Evolutionary conservation across 2,329 filamentous ascomycete genomes (phyloP), one percentile per base, ranked within the genome.

Genomic region (Colletotrichum truncatum): DNA sequence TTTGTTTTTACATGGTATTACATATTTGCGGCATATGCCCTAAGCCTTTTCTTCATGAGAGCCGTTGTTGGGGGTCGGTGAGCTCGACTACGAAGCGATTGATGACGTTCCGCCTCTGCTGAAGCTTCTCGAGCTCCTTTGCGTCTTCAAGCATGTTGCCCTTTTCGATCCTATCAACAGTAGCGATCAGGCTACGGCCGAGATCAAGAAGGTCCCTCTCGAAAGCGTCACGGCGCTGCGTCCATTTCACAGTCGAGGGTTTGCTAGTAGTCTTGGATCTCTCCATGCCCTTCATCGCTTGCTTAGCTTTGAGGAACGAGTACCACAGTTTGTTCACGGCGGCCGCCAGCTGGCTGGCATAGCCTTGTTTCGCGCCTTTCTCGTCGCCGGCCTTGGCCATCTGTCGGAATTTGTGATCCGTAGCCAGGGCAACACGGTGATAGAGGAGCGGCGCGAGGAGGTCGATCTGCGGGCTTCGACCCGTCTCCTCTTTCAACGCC

Each of bases 371-470:
- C 41, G 80, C 80, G 7, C 64, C 73, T 18, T 69, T 67, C n/a
- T 70, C 57, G n/a, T 76, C 66, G 32, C 77, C 76, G 2, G 69
- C 62, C n/a, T 73, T 69, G 11, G 75, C 73, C 53, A 71, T 70
- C 14, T 68, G 49, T 23, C 77, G 76, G 66, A 83, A 76, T 30
- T 78, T 73, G 21, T 75, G 78, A 73, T 82, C 80, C 72, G 75
- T 84, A 49, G 78, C 79, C 45, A 88, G 77, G 4, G 87, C 84
- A 12, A 87, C 76, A 34, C 84, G 81, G 26, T 92, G 80, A 74
- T 89, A 92, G 6, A 82, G 73, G 38, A 82, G 80, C 64, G 91
- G 75, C 16, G 82, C 75, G 38, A 77, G 73, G 5, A 85, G 69
- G 68, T 91, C 88, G 2, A 86, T 38, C 14, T 32, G 48, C 12